Conservation (phyloP, 306 rosid species). For the Chamaecrista fasciculata region DNA sequence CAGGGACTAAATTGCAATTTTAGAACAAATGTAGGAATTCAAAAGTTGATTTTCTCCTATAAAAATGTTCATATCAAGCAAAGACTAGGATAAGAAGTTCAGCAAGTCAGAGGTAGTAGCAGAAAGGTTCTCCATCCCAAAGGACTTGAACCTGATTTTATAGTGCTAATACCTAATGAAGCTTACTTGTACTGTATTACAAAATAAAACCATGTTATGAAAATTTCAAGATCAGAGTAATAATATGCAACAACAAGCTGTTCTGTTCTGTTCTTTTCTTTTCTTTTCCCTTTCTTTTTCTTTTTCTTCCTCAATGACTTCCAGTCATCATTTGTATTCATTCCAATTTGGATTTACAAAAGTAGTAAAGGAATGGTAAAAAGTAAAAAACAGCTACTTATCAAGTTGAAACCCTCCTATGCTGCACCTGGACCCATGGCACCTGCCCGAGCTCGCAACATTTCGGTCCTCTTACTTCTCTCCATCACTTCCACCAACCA, state of each 20-base stretch:
- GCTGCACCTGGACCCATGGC: slow-evolving; percentile 53
- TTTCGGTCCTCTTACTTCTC: slow-evolving; percentile 97
- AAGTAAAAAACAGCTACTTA: slow-evolving; percentile 31
- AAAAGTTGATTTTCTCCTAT: background rate
- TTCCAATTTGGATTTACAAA: slow-evolving; percentile 43
- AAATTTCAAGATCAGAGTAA: slow-evolving; percentile 20
- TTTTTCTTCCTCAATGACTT: background rate
- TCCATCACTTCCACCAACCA: slow-evolving; percentile 98
- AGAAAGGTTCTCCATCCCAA: slow-evolving; percentile 36
- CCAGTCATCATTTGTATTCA: slow-evolving; percentile 31
- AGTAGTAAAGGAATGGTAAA: slow-evolving; percentile 30
- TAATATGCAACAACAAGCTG: slow-evolving; percentile 21
- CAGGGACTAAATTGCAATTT: no score
- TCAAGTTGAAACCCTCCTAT: slow-evolving; percentile 29
- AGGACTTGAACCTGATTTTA: slow-evolving; percentile 2
- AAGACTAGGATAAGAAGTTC: slow-evolving; percentile 16
- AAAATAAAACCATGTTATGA: slow-evolving; percentile 19
- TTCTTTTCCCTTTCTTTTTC: background rate
- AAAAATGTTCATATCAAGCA: slow-evolving; percentile 20
- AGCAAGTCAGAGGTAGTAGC: slow-evolving; percentile 26
- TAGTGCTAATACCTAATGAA: slow-evolving; percentile 19
- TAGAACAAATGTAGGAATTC: no score
- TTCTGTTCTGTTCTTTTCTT: background rate
- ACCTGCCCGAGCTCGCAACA: slow-evolving; percentile 76
- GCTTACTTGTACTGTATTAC: slow-evolving; percentile 20